Percentiles rank a stretch among this genome's conserved stretches.
These are phyloP conservation scores for Irpex sp. DNA, from an alignment of 1,284 basidiomycete genomes.

Conservation along the genomic window DNA sequence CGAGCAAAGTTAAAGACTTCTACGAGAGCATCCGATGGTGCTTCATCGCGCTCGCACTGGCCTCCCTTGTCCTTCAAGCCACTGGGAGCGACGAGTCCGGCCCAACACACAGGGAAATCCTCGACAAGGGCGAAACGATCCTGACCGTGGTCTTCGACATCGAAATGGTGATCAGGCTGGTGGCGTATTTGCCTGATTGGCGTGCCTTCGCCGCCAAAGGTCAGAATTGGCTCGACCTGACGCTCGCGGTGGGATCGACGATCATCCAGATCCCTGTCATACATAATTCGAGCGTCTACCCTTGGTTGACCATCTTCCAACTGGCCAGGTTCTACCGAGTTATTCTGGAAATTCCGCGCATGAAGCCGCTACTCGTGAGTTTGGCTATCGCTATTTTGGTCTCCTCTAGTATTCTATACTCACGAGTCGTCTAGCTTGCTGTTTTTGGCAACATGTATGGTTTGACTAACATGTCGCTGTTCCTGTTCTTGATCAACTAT, in stretches of 20 bases:
- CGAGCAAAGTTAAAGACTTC: constrained; percentile 49
- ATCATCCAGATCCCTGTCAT: constrained; percentile 89
- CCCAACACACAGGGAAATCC: constrained; percentile 39
- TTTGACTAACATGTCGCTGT: constrained; percentile 91
- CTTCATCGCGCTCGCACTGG: constrained; percentile 78
- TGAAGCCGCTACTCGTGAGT: constrained; percentile 74
- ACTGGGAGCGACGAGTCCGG: constrained; percentile 62
- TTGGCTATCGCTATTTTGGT: constrained; percentile 1
- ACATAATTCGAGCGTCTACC: constrained; percentile 62
- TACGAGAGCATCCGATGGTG: constrained; percentile 66
- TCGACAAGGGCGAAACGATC: constrained; percentile 71
- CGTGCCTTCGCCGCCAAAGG: constrained; percentile 68
- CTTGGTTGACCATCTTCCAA: constrained; percentile 93
- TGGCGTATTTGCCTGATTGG: constrained; percentile 78
- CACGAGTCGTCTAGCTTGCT: constrained; percentile 49
- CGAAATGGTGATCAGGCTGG: constrained; percentile 81
- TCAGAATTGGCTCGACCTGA: constrained; percentile 77
- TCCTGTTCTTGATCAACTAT: constrained; percentile 88
- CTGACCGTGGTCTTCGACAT: constrained; percentile 86
- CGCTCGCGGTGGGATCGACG: constrained; percentile 78
- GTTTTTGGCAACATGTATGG: constrained; percentile 94
- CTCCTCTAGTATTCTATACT: constrained; percentile 1
- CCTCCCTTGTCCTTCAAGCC: constrained; percentile 76
- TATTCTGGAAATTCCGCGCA: constrained; percentile 84
- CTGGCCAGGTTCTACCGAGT: constrained; percentile 91